Percentiles rank a stretch among this genome's conserved stretches.
Evolutionary conservation across 139 green algal genomes (phyloP).

Genomic region (Auxenochlorella pyrenoidosa): DNA sequence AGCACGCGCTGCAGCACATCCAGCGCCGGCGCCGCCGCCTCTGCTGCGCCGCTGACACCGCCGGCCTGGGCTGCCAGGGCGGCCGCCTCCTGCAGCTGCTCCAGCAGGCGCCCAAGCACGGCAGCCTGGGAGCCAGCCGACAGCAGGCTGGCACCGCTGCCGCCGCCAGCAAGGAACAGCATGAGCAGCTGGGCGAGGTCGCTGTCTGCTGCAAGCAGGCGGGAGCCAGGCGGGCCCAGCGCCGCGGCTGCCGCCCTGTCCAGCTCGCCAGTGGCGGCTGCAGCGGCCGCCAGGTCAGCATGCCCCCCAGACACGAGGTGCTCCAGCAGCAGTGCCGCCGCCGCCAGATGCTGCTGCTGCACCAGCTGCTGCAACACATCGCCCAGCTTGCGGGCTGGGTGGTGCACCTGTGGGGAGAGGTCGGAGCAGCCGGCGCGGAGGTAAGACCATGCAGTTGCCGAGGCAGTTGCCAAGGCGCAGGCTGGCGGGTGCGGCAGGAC

Average conservation of each 20-base stretch:
- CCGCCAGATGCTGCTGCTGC: neutral
- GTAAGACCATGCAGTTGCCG: too few species aligned
- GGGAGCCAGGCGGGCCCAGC: neutral
- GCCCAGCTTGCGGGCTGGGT: slow-evolving; percentile 29
- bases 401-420: slow-evolving; percentile 21
- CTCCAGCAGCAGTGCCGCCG: slow-evolving; percentile 2
- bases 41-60: too few species aligned
- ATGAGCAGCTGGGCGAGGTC: neutral
- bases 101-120: neutral
- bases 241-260: slow-evolving; percentile 1
- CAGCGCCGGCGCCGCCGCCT: neutral
- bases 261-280: neutral
- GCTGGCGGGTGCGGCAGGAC: too few species aligned
- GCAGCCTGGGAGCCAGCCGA: neutral
- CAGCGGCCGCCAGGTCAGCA: neutral
- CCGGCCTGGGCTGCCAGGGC: neutral
- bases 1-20: neutral
- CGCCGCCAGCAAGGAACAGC: slow-evolving; percentile 14
- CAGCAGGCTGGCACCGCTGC: neutral
- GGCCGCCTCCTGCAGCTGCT: neutral
- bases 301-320: slow-evolving; percentile 4
- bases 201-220: neutral
- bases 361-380: slow-evolving; percentile 26
- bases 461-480: too few species aligned
- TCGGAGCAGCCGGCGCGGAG: too few species aligned